These are phyloP conservation scores for Hyparrhenia diplandra DNA, from an alignment of 176 grass and related monocot genomes.

Conservation along the genomic window DNA sequence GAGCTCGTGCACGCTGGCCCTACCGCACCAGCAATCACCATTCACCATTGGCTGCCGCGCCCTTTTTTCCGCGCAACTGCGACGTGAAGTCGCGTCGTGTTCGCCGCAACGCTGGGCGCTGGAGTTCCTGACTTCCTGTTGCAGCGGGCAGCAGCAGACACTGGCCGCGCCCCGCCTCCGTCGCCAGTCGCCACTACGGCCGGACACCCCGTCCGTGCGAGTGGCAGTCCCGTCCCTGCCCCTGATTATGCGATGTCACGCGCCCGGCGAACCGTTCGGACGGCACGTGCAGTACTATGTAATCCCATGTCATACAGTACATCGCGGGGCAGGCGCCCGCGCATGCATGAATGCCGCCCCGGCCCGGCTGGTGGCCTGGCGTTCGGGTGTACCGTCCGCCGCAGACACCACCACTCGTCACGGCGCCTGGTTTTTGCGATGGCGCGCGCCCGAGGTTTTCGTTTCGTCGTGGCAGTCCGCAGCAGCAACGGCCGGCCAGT, in stretches of 20 bases:
- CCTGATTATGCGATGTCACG: neutral
- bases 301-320: too few species aligned
- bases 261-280: neutral
- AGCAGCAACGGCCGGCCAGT: neutral
- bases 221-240: neutral
- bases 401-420: neutral
- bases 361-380: too few species aligned
- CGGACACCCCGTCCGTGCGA: neutral
- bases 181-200: too few species aligned
- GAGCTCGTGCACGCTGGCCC: neutral
- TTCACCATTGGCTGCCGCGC: neutral
- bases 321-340: neutral
- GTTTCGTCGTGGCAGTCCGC: neutral
- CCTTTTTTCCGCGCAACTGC: neutral
- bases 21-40: neutral
- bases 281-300: neutral
- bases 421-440: neutral
- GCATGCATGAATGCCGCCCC: neutral
- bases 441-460: neutral
- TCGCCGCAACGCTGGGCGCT: neutral
- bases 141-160: neutral
- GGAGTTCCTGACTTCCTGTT: neutral
- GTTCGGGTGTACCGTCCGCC: neutral
- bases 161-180: too few species aligned
- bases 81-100: conserved; percentile 15